Evolutionary conservation across 192 early-diverging fungal genomes (phyloP), one percentile per base, ranked within the genome.

Genomic region (Obelidium mucronatum): DNA sequence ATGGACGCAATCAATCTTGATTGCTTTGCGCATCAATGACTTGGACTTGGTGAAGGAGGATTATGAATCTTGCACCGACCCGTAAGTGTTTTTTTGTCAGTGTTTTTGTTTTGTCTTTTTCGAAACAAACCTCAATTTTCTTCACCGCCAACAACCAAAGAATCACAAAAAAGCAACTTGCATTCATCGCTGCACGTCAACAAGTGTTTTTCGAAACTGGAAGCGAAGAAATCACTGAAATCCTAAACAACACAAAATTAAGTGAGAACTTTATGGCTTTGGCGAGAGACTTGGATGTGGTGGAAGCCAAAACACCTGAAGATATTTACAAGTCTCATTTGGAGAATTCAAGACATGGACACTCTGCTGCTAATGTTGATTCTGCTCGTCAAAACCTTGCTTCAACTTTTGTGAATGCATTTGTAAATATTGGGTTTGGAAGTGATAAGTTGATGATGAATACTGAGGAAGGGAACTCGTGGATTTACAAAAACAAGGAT

Each of bases 401-500:
- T 2, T 95, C 95, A 35, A 96, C 97, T 1, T 97, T 98, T 90
- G 98, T 99, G 40, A 99, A 98, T 77, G 97, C 98, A 0, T 99
- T 98, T 86, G 94, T 99, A 44, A 99, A 99, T 79, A 95, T 93
- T 42, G 98, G 96, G 15, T 99, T 98, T 81, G 93, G 95, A 40
- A 91, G 87, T 3, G 98, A 99, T 76, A 98, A 96, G 83, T 89
- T 99, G 31, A 92, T 95, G 89, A 84, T 81, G 39, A 88, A 85
- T 70, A 86, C 91, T 15, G 88, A 89, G 33, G 90, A 92, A 36
- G 92, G 93, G 37, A 91, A 85, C 67, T 82, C 84, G 2, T 98
- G 98, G 97, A 95, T 98, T 72, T 97, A 93, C 88, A 97, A 97
- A 84, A 98, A 97, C 88, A 99, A 99, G 85, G 98, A 98, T 51